Base-by-base conservation (phyloP, 345 rosid species). In the Citrus sp. region DNA sequence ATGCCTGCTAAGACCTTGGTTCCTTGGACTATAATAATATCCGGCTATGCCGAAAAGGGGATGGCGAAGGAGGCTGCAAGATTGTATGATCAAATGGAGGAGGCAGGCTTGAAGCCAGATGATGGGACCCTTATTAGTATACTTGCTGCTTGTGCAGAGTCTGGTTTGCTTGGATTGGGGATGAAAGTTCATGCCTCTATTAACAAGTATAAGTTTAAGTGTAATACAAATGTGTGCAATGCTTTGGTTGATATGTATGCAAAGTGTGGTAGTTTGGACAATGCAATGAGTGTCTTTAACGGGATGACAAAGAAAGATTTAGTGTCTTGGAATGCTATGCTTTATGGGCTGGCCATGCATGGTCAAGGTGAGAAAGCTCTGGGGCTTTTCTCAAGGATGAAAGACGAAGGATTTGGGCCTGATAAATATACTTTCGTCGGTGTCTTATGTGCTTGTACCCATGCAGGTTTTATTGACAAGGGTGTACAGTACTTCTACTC, bases 281-380 rank as follows among this genome's bases (percentile, higher is more conserved):
- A 82, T 79, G 97, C 97, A 14, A 83, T 83, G 35, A 87, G 73
- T 59, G 85, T 94, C 56, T 96, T 96, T 61, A 79, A 88, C 37
- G 78, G 76, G 77, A 92, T 88, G 90, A 55, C 74, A 1, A 82
- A 83, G 84, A 91, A 85, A 86, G 97, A 95, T 69, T 75, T 87
- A 24, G 87, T 89, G 63, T 92, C 99, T 16, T 96, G 99, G 99
- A 96, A 93, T 86, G 84, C 89, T 62, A 90, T 96, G 91, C 83
- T 96, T 75, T 92, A 90, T 1, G 97, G 97, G 77, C 82, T 94
- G 55, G 99, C 97, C 2, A 86, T 87, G 87, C 94, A 96, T 46
- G 97, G 98, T 22, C 86, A 84, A 56, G 94, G 94, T n/a, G 82
- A 83, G 77, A 75, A 87, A 86, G 94, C 97, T 2, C 91, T 96